Base-by-base conservation (phyloP, 257 asterid species). In the Lithospermum erythrorhizon region DNA sequence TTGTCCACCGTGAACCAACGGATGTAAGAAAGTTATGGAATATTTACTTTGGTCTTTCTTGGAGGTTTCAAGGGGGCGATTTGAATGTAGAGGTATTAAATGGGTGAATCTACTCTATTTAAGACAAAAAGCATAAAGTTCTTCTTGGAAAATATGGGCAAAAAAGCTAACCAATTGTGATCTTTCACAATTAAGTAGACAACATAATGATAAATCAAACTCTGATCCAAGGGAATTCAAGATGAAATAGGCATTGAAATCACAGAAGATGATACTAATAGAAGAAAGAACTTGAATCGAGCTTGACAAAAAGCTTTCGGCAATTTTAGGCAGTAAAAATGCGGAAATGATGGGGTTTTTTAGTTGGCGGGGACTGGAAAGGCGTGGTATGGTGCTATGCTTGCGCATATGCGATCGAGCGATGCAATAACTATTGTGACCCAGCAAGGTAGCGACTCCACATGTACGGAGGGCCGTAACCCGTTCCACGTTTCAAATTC, bases 401-500 rank as follows among this genome's bases (percentile, higher is more conserved):
- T 35, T 58, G 37, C 23, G 19, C 20, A 22, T 0, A 0, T 59
- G 0, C 25, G 29, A 20, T 25, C 58, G 9, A 7, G 19, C 7
- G 35, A 35, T 22, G 24, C 29, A 16, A 60, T 67, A 13, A 61
- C 61, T 9, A 3, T 67, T 3, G 62, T n/a, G n/a, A n/a, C n/a
- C n/a, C 65, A 10, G 6, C 61, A 18, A 52, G 8, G 55, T 67
- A 5, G 65, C 47, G 15, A 53, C 55, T 0, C n/a, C 17, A 65
- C 2, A 52, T 51, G 1, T 67, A 8, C 62, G 57, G 56, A 7
- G 61, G 56, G 1, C 24, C 1, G 58, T 54, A 2, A 53, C 65
- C 6, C 61, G 27, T 9, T 66, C n/a, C 45, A 2, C 21, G 61
- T 49, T 66, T 66, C n/a, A 52, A 22, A 59, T 59, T 1, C 65